phyloP scores from a whole-genome alignment of 257 asterid species.

The Plectranthus barbatus region DNA sequence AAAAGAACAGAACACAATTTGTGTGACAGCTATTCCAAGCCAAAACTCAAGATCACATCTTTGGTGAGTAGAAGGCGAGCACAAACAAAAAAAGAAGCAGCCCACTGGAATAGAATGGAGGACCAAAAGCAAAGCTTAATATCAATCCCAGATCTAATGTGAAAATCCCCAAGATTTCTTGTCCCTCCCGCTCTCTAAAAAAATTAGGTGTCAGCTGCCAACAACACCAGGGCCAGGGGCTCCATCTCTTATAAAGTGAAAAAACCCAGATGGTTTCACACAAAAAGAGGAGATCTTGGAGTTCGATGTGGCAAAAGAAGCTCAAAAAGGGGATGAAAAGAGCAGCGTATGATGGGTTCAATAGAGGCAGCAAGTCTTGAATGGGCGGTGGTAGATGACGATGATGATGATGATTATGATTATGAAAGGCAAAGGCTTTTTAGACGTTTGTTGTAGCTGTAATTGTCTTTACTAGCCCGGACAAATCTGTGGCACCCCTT shows the following conservation, averaged over 20 bases:
- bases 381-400: neutral
- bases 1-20: slow-evolving; percentile 5
- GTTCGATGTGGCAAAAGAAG: neutral
- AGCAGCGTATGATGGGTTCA: neutral
- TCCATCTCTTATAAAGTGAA: neutral
- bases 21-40: slow-evolving; percentile 6
- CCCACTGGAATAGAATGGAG: neutral
- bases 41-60: slow-evolving; percentile 25
- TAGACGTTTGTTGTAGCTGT: slow-evolving; percentile 10
- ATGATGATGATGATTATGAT: no score
- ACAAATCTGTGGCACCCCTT: neutral
- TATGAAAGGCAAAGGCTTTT: slow-evolving; percentile 12
- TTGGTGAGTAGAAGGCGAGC: neutral
- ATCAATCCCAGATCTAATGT: slow-evolving; percentile 37
- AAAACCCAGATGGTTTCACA: neutral
- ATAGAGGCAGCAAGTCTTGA: neutral
- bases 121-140: neutral
- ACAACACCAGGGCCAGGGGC: neutral
- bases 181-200: slow-evolving; percentile 9
- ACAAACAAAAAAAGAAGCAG: slow-evolving; percentile 4
- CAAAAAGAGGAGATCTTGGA: neutral
- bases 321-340: neutral
- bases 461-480: slow-evolving; percentile 8
- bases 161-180: slow-evolving; percentile 22
- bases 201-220: slow-evolving; percentile 23